A percentile compares a stretch with the other conserved stretches of the same genome.
Conservation (phyloP, 129 eudicot genomes). For the Lactuca saligna region DNA sequence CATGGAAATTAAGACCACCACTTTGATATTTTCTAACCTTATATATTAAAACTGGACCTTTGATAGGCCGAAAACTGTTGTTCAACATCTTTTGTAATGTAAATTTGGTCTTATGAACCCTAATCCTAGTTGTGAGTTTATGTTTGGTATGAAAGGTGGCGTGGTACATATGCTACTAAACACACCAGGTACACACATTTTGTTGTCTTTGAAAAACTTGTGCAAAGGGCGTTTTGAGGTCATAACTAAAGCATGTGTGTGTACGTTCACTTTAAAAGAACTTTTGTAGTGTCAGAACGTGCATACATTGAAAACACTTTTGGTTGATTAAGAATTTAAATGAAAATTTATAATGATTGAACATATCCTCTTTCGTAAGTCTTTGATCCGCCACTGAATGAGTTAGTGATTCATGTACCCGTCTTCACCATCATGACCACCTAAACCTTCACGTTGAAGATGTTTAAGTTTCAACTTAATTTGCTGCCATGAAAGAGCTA, state of each 20-base stretch:
- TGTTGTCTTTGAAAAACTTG: background rate
- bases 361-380: no score
- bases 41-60: background rate
- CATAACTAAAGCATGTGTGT: background rate
- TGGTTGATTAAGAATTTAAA: background rate
- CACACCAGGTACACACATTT: background rate
- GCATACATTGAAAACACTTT: background rate
- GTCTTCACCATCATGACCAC: slow-evolving; percentile 98
- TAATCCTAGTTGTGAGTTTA: background rate
- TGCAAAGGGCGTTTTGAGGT: background rate
- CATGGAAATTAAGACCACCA: background rate
- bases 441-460: slow-evolving; percentile 36
- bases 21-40: background rate
- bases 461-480: slow-evolving; percentile 1
- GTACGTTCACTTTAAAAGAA: background rate
- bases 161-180: background rate
- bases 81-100: background rate
- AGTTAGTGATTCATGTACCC: slow-evolving; percentile 94
- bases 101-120: background rate
- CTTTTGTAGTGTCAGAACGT: background rate
- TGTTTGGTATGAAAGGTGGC: background rate
- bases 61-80: background rate
- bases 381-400: slow-evolving; percentile 22
- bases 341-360: background rate
- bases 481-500: background rate